phyloP scores from a whole-genome alignment of 2,329 filamentous ascomycete species.

The Camillea tinctor region DNA sequence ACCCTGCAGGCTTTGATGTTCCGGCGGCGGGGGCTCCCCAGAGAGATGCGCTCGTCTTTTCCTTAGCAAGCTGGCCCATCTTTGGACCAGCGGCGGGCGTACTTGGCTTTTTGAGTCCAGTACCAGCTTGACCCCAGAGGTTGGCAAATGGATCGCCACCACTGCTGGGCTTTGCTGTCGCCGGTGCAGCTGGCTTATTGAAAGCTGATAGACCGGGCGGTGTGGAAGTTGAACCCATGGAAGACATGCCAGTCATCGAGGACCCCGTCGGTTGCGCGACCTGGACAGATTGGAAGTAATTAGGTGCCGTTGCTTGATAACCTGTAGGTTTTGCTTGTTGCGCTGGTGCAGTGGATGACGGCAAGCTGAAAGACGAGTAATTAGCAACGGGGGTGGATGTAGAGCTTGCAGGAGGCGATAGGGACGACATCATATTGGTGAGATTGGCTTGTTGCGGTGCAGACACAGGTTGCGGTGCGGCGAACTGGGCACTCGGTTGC shows the following conservation, averaged over 20 bases:
- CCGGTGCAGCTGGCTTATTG: constrained; percentile 46
- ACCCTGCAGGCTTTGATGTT: constrained; percentile 23
- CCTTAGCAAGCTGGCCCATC: constrained; percentile 93
- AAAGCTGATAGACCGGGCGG: constrained; percentile 41
- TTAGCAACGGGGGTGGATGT: constrained; percentile 57
- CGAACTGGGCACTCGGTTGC: constrained; percentile 65
- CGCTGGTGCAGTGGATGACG: constrained; percentile 40
- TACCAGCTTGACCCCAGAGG: constrained; percentile 75
- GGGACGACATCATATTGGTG: constrained; percentile 78
- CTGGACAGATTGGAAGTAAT: constrained; percentile 88
- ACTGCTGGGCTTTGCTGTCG: constrained; percentile 51
- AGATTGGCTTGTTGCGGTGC: constrained; percentile 77
- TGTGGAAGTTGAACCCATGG: constrained; percentile 20
- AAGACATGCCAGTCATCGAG: constrained; percentile 22
- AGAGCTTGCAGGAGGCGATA: constrained; percentile 68
- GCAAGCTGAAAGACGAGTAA: constrained; percentile 61
- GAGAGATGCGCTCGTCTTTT: constrained; percentile 91
- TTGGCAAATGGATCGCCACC: constrained; percentile 87
- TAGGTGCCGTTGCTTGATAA: constrained; percentile 78
- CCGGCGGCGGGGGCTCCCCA: constrained; percentile 71
- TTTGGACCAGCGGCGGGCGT: constrained; percentile 68
- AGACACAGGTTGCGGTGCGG: constrained; percentile 81
- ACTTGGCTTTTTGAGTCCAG: constrained; percentile 70
- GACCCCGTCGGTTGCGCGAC: constrained; percentile 36
- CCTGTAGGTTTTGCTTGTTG: constrained; percentile 53